Conservation (phyloP, 345 rosid genomes). For the Syzygium grande region DNA sequence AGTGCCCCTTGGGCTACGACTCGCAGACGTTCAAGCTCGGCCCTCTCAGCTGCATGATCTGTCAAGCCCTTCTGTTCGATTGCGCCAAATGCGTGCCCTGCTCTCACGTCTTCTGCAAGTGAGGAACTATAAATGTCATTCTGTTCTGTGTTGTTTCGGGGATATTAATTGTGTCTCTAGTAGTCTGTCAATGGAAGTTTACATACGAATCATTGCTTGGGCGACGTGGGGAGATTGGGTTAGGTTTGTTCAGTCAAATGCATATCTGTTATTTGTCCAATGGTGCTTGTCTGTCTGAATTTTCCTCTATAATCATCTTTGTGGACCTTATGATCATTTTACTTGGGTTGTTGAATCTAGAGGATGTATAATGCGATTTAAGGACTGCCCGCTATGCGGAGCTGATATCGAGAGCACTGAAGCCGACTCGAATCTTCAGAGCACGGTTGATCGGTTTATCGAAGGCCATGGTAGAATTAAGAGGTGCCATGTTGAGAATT, state of each 20-base stretch:
- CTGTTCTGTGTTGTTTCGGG: background rate
- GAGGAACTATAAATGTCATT: slow-evolving; percentile 2
- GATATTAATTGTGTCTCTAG: background rate
- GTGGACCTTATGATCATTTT: background rate
- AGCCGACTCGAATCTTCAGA: slow-evolving; percentile 66
- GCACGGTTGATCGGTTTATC: slow-evolving; percentile 73
- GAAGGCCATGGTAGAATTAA: slow-evolving; percentile 97
- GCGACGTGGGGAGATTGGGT: background rate
- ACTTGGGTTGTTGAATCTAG: slow-evolving; percentile 15
- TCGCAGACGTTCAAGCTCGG: slow-evolving; percentile 89
- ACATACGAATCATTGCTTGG: background rate
- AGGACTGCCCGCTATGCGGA: slow-evolving; percentile 94
- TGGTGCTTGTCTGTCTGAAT: background rate
- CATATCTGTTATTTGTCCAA: background rate
- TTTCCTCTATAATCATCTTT: background rate
- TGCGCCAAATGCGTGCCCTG: slow-evolving; percentile 85
- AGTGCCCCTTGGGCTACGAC: slow-evolving; percentile 93
- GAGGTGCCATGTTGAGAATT: slow-evolving; percentile 42
- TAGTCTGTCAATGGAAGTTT: background rate
- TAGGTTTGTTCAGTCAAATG: background rate
- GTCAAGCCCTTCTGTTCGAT: slow-evolving; percentile 82
- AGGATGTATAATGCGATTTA: slow-evolving; percentile 64
- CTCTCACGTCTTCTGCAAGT: slow-evolving; percentile 87
- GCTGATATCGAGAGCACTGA: slow-evolving; percentile 84
- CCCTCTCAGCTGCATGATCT: slow-evolving; percentile 88